Percentiles rank a stretch among this genome's conserved stretches.
These are phyloP conservation scores for Zychaea mexicana DNA, from an alignment of 371 early-diverging fungal species.

Conservation along the genomic window DNA sequence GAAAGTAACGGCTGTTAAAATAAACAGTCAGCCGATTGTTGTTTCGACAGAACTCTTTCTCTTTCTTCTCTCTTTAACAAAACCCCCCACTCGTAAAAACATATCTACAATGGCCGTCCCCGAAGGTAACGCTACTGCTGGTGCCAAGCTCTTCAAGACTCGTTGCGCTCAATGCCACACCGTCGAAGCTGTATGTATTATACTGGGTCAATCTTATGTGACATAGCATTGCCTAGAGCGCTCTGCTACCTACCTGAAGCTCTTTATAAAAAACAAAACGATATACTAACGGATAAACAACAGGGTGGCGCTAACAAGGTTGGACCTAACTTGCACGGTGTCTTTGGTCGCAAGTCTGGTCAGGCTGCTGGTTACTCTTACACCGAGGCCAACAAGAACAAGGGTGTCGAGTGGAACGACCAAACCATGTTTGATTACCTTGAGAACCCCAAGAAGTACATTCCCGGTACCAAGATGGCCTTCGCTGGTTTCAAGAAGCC, in stretches of 20 bases:
- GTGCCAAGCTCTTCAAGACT: conserved; percentile 99
- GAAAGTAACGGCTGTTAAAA: background rate
- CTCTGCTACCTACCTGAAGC: no score
- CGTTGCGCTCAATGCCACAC: conserved; percentile 99
- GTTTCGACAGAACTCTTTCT: background rate
- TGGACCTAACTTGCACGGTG: conserved; percentile 95
- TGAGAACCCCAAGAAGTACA: conserved; percentile 98
- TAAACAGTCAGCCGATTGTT: conserved; percentile 1
- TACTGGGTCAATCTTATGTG: no score
- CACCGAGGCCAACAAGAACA: conserved; percentile 93
- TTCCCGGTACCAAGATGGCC: conserved; percentile 98
- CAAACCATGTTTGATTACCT: conserved; percentile 87
- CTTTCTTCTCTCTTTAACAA: conserved; percentile 18
- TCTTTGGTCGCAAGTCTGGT: conserved; percentile 92
- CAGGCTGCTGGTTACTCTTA: conserved; percentile 87
- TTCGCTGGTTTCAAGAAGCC: conserved; percentile 99
- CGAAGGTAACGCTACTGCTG: conserved; percentile 60
- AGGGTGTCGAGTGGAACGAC: conserved; percentile 87
- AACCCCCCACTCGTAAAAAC: conserved; percentile 25
- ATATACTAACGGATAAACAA: background rate
- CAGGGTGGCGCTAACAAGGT: conserved; percentile 90
- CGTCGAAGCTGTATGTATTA: conserved; percentile 75
- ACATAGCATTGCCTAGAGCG: no score
- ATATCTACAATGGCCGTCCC: conserved; percentile 22
- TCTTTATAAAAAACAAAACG: background rate